Percentiles rank a stretch among this genome's conserved stretches.
Evolutionary conservation across 176 grass and related monocot species (phyloP).

Genomic region (Carex littledalei): DNA sequence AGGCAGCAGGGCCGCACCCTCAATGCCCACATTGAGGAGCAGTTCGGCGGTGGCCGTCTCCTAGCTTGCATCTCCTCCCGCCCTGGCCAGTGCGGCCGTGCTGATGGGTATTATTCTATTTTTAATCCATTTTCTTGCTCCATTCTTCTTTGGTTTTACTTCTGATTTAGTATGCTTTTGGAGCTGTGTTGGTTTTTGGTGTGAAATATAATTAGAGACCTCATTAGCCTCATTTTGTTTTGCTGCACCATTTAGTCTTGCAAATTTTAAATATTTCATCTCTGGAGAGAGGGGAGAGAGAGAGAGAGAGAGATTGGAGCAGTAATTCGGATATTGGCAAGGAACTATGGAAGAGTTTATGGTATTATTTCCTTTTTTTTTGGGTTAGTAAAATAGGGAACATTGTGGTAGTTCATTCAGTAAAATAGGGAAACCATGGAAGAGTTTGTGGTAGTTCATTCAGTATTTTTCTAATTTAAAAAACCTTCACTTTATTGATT

Average conservation of each 20-base stretch:
- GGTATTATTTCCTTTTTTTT: neutral
- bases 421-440: neutral
- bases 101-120: slow-evolving; percentile 18
- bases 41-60: slow-evolving; percentile 19
- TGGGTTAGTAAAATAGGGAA: neutral
- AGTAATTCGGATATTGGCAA: neutral
- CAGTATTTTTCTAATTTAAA: neutral
- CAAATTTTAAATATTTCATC: neutral
- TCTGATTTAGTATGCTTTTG: neutral
- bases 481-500: neutral
- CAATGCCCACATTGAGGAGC: slow-evolving; percentile 22
- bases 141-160: neutral
- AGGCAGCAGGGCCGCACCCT: slow-evolving; percentile 26
- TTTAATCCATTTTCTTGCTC: neutral
- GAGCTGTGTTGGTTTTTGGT: neutral
- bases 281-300: too few species aligned
- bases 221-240: neutral
- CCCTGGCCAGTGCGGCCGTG: slow-evolving; percentile 21
- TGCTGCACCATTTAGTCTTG: neutral
- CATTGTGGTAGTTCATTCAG: neutral
- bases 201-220: neutral
- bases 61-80: slow-evolving; percentile 27
- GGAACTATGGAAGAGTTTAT: neutral
- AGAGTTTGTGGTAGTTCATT: neutral
- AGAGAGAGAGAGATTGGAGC: neutral